Conservation (phyloP, 345 rosid genomes). For the Crucihimalaya himalaica region DNA sequence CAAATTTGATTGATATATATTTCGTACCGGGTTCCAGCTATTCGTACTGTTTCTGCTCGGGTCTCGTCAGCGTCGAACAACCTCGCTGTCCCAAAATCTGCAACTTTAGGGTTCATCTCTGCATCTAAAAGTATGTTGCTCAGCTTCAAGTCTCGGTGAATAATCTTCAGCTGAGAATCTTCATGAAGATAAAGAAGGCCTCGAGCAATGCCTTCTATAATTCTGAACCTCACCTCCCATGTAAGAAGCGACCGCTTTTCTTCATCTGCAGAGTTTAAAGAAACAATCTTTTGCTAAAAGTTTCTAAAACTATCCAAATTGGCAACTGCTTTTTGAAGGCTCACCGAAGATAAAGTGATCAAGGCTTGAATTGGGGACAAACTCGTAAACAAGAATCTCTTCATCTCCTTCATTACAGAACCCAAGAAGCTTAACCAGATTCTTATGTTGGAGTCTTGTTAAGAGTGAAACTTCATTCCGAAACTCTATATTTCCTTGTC, state of each 20-base stretch:
- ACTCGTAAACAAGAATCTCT: conserved; percentile 50
- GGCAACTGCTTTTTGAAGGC: background rate
- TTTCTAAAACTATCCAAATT: background rate
- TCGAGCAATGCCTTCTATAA: conserved; percentile 35
- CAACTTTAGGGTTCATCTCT: conserved; percentile 38
- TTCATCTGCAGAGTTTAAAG: conserved; percentile 18
- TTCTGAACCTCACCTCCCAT: conserved; percentile 33
- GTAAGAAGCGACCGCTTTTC: conserved; percentile 19
- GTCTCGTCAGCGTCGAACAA: conserved; percentile 27
- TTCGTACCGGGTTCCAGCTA: conserved; percentile 44
- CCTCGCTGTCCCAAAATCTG: conserved; percentile 45
- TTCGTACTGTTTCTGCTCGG: conserved; percentile 33
- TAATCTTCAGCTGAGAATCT: conserved; percentile 33
- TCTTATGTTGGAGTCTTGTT: conserved; percentile 54
- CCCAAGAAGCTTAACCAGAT: conserved; percentile 51
- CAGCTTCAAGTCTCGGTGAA: conserved; percentile 36
- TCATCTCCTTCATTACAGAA: conserved; percentile 45
- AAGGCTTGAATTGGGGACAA: conserved; percentile 46
- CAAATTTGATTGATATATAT: too few species aligned
- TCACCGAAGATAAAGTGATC: conserved; percentile 45
- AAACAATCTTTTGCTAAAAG: background rate
- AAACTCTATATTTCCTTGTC: conserved; percentile 51
- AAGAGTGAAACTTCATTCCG: conserved; percentile 48
- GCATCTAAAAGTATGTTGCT: conserved; percentile 37
- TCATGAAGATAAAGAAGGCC: conserved; percentile 43